phyloP scores from a whole-genome alignment of 129 eudicot species.

The Centella asiatica region DNA sequence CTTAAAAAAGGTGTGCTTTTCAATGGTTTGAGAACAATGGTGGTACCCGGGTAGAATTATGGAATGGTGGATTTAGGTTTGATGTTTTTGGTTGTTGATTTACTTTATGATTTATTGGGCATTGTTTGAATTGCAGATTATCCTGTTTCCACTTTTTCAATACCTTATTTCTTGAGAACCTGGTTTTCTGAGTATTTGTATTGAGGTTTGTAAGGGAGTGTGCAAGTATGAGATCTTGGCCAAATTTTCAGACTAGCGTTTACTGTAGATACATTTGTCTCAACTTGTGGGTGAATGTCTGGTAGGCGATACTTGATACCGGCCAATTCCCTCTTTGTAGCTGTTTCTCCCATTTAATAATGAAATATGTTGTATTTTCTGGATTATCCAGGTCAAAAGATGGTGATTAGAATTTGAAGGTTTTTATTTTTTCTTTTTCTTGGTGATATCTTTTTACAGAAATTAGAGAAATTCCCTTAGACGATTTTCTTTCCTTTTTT shows the following conservation, averaged over 20 bases:
- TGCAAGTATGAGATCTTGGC: neutral
- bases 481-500: no score
- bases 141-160: neutral
- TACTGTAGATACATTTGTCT: neutral
- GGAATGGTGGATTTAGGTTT: neutral
- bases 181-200: neutral
- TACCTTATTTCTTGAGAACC: neutral
- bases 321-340: no score
- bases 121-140: neutral
- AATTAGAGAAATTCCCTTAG: no score
- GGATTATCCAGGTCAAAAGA: neutral
- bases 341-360: no score
- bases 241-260: neutral
- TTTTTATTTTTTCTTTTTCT: neutral
- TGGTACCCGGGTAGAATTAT: no score
- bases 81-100: no score
- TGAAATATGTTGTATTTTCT: no score
- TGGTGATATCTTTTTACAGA: neutral
- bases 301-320: no score
- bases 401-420: neutral
- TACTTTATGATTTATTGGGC: neutral
- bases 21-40: neutral
- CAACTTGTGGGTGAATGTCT: neutral
- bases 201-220: neutral
- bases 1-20: neutral